Conservation (phyloP, 257 asterid species). For the Solanum rostratum region DNA sequence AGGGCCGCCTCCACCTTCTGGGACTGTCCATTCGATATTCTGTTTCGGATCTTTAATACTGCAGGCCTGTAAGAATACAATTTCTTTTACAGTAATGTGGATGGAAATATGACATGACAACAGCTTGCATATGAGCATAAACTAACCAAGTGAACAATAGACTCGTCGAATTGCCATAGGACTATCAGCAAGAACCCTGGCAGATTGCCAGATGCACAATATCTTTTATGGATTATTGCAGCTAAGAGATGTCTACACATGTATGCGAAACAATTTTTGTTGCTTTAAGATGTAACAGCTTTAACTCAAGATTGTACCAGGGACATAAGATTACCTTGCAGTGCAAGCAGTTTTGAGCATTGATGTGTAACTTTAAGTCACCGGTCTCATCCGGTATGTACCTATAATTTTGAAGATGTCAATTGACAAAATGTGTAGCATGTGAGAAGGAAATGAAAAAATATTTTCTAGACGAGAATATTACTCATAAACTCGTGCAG, state of each 20-base stretch:
- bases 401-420: conserved; percentile 24
- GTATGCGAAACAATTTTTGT: neutral
- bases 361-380: conserved; percentile 64
- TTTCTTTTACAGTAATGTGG: neutral
- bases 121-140: neutral
- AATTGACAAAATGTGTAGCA: neutral
- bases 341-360: conserved; percentile 93
- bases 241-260: neutral
- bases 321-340: conserved; percentile 64
- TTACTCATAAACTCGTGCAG: conserved; percentile 94
- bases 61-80: conserved; percentile 54
- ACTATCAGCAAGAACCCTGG: neutral
- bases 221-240: neutral
- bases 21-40: conserved; percentile 89
- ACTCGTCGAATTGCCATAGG: neutral
- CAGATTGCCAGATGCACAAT: neutral
- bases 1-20: conserved; percentile 99
- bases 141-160: neutral
- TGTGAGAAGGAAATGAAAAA: neutral
- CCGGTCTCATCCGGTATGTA: conserved; percentile 61
- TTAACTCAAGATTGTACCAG: neutral
- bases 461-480: neutral
- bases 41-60: conserved; percentile 91
- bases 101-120: neutral
- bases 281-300: neutral